Evolutionary conservation across 768 basidiomycete species (phyloP).

Genomic region (Amanita fuliginea): DNA sequence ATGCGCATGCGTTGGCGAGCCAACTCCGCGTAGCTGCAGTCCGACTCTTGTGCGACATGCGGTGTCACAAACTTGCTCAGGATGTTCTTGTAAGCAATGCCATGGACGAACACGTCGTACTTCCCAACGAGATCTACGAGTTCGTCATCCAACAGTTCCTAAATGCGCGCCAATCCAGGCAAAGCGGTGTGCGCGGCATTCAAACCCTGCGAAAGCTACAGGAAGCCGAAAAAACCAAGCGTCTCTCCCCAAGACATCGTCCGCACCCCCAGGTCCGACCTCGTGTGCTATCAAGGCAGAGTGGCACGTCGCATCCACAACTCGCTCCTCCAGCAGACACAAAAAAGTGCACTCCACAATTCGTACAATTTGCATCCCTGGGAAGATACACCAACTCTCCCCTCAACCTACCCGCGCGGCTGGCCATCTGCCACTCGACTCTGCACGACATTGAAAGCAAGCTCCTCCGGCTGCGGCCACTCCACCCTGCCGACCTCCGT

Average conservation of each 20-base stretch:
- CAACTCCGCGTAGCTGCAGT: conserved; percentile 1
- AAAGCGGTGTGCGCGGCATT: not conserved
- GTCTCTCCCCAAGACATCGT: not conserved
- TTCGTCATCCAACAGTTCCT: not conserved
- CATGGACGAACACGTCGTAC: not conserved
- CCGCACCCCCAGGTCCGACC: not conserved
- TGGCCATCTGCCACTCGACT: not conserved
- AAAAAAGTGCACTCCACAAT: not conserved
- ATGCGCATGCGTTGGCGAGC: not conserved
- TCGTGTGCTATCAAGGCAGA: not conserved
- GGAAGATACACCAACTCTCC: not conserved
- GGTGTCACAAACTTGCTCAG: not conserved
- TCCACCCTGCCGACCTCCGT: not conserved
- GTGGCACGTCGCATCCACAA: not conserved
- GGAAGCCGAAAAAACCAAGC: not conserved
- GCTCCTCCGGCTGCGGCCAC: not conserved
- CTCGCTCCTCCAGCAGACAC: too few relatives aligned
- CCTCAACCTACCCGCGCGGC: not conserved
- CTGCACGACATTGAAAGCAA: not conserved
- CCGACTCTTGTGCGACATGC: not conserved
- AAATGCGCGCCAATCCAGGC: not conserved
- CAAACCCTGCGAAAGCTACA: not conserved
- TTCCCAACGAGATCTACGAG: not conserved
- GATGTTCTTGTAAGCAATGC: not conserved
- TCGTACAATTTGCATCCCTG: not conserved